These are phyloP conservation scores for Coniosporium tulheliwenetii DNA, from an alignment of 2,329 filamentous ascomycete species.

Conservation along the genomic window DNA sequence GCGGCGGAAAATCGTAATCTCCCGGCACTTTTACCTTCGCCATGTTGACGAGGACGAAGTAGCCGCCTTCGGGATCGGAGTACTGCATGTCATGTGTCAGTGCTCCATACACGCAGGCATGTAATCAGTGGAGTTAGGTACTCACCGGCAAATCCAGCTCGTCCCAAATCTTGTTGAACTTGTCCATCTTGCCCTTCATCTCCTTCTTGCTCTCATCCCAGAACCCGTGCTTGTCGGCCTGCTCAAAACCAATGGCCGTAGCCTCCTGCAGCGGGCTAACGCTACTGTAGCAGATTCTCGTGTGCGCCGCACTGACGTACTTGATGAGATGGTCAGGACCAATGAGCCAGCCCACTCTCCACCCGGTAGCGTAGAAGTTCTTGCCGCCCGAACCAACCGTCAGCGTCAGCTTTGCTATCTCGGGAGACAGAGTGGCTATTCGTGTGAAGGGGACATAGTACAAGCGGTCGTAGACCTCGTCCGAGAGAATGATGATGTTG, in stretches of 20 bases:
- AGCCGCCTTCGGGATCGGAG: constrained; percentile 88
- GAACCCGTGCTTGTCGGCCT: constrained; percentile 72
- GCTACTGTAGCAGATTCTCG: constrained; percentile 87
- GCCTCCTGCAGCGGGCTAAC: constrained; percentile 92
- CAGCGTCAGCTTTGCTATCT: constrained; percentile 73
- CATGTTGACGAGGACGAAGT: constrained; percentile 95
- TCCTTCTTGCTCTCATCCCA: constrained; percentile 72
- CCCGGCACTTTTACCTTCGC: constrained; percentile 68
- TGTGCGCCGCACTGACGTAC: constrained; percentile 84
- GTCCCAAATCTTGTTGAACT: constrained; percentile 55
- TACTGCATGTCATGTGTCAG: constrained; percentile 29
- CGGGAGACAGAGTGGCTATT: constrained; percentile 77
- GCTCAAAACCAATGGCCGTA: constrained; percentile 81
- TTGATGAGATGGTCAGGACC: constrained; percentile 79
- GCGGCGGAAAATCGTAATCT: constrained; percentile 75
- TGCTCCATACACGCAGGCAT: background rate
- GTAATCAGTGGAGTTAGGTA: background rate
- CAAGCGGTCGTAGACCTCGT: constrained; percentile 72
- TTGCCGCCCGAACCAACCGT: constrained; percentile 95
- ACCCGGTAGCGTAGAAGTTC: constrained; percentile 96
- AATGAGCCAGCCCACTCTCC: constrained; percentile 92
- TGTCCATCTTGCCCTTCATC: constrained; percentile 79
- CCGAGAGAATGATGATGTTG: constrained; percentile 72
- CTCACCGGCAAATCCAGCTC: constrained; percentile 28
- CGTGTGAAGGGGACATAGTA: constrained; percentile 93